A percentile compares a stretch with the other conserved stretches of the same genome.
These are phyloP conservation scores for Deuterostichococcus epilithicus DNA, from an alignment of 139 green algal species.

Conservation along the genomic window DNA sequence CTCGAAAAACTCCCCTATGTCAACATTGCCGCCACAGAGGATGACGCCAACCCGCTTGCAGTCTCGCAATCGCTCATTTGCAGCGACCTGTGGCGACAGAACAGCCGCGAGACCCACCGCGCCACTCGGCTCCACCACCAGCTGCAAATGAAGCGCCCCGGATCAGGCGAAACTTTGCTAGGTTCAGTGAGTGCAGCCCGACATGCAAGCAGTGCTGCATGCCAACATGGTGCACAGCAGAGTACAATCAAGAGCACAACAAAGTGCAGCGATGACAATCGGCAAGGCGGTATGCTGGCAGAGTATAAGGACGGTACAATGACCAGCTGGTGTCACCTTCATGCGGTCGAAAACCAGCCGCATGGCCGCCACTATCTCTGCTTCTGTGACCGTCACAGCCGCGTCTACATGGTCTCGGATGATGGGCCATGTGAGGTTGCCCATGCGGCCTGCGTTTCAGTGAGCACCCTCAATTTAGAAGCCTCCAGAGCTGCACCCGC, in stretches of 20 bases:
- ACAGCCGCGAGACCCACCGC: conserved; percentile 73
- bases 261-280: too few relatives aligned
- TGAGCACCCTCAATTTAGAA: not conserved
- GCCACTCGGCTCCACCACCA: conserved; percentile 83
- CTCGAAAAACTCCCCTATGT: conserved; percentile 34
- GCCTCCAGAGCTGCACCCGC: not conserved
- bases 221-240: too few relatives aligned
- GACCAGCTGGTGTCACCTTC: conserved; percentile 32
- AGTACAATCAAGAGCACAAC: too few relatives aligned
- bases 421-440: conserved; percentile 76
- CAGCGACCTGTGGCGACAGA: conserved; percentile 25
- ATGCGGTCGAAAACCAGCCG: conserved; percentile 61
- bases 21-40: conserved; percentile 75
- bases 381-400: conserved; percentile 60
- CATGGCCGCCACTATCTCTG: conserved; percentile 81
- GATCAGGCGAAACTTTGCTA: too few relatives aligned
- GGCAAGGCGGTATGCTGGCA: too few relatives aligned
- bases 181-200: too few relatives aligned
- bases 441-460: conserved; percentile 38
- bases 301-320: too few relatives aligned
- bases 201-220: too few relatives aligned
- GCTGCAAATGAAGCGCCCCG: conserved; percentile 41
- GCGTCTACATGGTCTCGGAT: conserved; percentile 68
- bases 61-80: not conserved
- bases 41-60: conserved; percentile 63